A percentile compares a stretch with the other conserved stretches of the same genome.
Conservation (phyloP, 2,329 filamentous ascomycete genomes). For the Aplosporella prunicola region DNA sequence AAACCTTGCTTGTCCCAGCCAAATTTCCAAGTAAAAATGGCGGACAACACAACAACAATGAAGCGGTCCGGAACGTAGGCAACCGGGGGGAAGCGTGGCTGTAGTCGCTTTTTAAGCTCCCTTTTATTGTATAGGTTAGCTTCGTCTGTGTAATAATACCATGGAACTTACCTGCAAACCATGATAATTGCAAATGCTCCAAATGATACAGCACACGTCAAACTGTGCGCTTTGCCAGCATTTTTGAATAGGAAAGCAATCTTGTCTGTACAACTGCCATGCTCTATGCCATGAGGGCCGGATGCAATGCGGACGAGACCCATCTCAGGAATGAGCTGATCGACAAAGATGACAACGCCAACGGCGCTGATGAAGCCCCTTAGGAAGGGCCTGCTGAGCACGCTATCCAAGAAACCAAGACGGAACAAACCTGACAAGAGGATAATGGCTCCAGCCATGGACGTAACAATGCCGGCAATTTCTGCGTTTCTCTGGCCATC, state of each 20-base stretch:
- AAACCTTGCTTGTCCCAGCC: conserved; percentile 74
- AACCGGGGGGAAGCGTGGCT: conserved; percentile 67
- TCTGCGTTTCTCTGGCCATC: conserved; percentile 65
- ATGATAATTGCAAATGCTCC: conserved; percentile 82
- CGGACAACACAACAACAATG: conserved; percentile 75
- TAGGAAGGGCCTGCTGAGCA: conserved; percentile 84
- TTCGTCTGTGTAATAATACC: not conserved
- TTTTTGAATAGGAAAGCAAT: conserved; percentile 68
- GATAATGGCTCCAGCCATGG: conserved; percentile 79
- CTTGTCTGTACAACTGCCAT: conserved; percentile 82
- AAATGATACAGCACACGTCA: conserved; percentile 69
- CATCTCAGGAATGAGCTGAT: conserved; percentile 85
- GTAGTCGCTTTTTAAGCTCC: conserved; percentile 69
- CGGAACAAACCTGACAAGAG: conserved; percentile 77
- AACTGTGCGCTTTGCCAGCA: conserved; percentile 53
- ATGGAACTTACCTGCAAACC: conserved; percentile 57
- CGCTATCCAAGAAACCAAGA: conserved; percentile 87
- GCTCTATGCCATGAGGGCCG: conserved; percentile 53
- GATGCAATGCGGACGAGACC: conserved; percentile 62
- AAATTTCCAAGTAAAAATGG: conserved; percentile 66
- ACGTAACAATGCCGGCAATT: conserved; percentile 80
- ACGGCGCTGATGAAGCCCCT: conserved; percentile 96
- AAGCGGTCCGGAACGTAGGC: conserved; percentile 91
- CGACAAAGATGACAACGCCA: conserved; percentile 90
- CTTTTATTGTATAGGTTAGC: conserved; percentile 35